Conservation (phyloP, 2,329 filamentous ascomycete species). For the Aspergillus sp. region DNA sequence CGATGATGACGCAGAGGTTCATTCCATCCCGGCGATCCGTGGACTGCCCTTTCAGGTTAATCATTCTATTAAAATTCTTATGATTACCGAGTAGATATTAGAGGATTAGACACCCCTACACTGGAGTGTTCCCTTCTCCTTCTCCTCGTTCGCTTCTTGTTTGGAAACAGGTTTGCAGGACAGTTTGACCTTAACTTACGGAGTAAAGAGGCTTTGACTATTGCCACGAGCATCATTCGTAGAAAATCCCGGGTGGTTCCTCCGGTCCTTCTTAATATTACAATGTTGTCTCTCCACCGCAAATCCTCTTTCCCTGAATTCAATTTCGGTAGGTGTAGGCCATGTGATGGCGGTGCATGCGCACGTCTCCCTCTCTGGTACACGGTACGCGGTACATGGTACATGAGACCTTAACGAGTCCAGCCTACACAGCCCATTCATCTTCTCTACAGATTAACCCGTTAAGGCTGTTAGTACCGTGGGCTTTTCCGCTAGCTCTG, state of each 20-base stretch:
- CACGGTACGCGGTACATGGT: not conserved
- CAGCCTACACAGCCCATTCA: not conserved
- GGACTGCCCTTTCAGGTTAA: not conserved
- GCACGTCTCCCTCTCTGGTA: not conserved
- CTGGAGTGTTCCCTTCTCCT: too few relatives aligned
- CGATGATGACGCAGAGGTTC: conserved; percentile 10
- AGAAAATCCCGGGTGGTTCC: not conserved
- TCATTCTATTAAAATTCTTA: not conserved
- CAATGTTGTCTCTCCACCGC: not conserved
- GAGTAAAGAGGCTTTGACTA: not conserved
- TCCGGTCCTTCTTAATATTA: not conserved
- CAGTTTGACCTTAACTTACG: too few relatives aligned
- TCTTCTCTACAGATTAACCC: not conserved
- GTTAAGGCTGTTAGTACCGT: not conserved
- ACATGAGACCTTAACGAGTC: not conserved
- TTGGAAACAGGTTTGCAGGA: not conserved
- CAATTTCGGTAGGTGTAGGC: not conserved
- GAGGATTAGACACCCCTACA: too few relatives aligned
- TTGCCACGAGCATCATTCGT: not conserved
- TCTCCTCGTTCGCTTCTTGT: not conserved
- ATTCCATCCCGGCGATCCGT: conserved; percentile 9
- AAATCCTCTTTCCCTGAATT: not conserved
- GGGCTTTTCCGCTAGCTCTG: not conserved
- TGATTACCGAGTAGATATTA: too few relatives aligned
- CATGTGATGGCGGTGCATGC: conserved; percentile 3